Base-by-base conservation (phyloP, 225 moss, liverwort and hornwort genomes). In the Bryoerythrophyllum caledonicum region DNA sequence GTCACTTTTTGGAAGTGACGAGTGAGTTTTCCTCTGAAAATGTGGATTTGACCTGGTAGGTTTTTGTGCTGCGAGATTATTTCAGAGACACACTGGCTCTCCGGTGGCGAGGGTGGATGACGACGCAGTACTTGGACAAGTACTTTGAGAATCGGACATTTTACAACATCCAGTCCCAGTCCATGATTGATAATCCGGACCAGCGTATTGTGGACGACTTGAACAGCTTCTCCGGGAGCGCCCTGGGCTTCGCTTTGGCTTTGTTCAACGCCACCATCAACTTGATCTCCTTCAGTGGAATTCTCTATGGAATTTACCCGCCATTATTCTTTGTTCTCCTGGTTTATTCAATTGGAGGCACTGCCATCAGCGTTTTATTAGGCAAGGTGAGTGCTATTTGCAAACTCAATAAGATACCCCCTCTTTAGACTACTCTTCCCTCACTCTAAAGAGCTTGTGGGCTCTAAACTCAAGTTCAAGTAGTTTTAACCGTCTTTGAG, bases 71-170 rank as follows among this genome's bases (percentile, higher is more conserved):
- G 77, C 92, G 94, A 87, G 92, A 96, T 90, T 96, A 92, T 83
- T 86, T 77, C 84, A 92, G 88, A 86, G 96, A 96, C 25, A 88
- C 86, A 41, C 86, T 96, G 62, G 86, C 94, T 66, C 84, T 96
- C 67, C 82, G 91, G 74, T 96, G 96, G 96, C 94, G 96, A 65
- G 91, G 94, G 51, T 96, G 96, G 96, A 92, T 96, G 92, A 96
- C 96, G 74, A 92, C 85, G 63, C 68, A 83, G 10, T 96, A 92
- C 74, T 77, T 96, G 79, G 87, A 90, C 73, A 88, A 81, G 55
- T 96, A 96, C 78, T 94, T 96, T 58, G 80, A 90, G 6, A 92
- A 94, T 65, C 88, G 87, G 55, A 92, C 87, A 59, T 96, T 94
- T 78, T 96, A 96, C 78, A 90, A 82, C 56, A 92, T 96, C 63